Conservation (phyloP, 768 basidiomycete genomes). For the Lyophyllum semitale region DNA sequence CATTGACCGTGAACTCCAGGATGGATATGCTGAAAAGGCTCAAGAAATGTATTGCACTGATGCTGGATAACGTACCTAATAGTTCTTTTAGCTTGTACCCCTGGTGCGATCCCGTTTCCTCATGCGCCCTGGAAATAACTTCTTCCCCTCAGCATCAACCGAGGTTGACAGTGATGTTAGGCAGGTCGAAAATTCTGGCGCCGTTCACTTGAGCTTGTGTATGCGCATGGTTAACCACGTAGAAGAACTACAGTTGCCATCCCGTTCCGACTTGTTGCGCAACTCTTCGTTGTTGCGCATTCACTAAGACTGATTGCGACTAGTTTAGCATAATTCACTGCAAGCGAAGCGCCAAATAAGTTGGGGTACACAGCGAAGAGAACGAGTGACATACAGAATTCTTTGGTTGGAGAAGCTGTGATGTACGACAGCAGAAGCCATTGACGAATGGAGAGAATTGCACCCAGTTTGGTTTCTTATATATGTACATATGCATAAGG, state of each 20-base stretch:
- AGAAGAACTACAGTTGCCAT: conserved; percentile 46
- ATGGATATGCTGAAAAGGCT: conserved; percentile 47
- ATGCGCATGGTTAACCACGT: conserved; percentile 48
- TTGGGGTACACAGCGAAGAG: not conserved
- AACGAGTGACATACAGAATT: not conserved
- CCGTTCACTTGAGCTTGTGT: conserved; percentile 31
- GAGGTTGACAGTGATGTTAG: conserved; percentile 38
- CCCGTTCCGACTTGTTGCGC: conserved; percentile 45
- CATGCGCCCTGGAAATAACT: conserved; percentile 29
- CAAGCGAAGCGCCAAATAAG: not conserved
- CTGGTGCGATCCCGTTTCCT: conserved; percentile 41
- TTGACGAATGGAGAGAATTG: not conserved
- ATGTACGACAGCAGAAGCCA: not conserved
- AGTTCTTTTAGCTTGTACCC: conserved; percentile 27
- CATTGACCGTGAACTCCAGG: conserved; percentile 64
- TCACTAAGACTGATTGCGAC: conserved; percentile 50
- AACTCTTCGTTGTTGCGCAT: conserved; percentile 37
- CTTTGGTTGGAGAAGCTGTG: not conserved
- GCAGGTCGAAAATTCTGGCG: conserved; percentile 42
- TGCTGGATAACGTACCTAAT: conserved; percentile 11
- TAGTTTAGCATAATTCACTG: conserved; percentile 46
- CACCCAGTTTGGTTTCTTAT: not conserved
- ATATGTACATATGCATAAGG: not conserved
- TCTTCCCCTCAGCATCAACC: conserved; percentile 41
- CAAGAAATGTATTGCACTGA: not conserved